Evolutionary conservation across 192 early-diverging fungal species (phyloP).

Genomic region (Podila minutissima): DNA sequence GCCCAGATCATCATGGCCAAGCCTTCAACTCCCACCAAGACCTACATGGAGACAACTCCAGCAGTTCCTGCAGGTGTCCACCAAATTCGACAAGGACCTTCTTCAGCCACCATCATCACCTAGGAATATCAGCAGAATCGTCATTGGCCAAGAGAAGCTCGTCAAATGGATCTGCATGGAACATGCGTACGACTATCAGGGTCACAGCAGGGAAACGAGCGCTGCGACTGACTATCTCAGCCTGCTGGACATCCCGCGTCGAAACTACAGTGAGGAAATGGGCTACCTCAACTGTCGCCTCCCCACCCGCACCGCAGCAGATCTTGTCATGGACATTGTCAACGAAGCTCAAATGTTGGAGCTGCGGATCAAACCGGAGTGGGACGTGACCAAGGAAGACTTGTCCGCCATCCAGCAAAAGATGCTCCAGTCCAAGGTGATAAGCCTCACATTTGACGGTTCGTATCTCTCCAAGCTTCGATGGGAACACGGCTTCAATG

Average conservation of each 20-base stretch:
- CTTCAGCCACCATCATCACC: not conserved
- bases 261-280: conserved; percentile 1
- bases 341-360: not conserved
- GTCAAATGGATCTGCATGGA: not conserved
- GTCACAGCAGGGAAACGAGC: not conserved
- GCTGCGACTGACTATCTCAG: not conserved
- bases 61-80: not conserved
- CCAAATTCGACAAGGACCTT: not conserved
- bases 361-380: not conserved
- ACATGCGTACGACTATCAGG: not conserved
- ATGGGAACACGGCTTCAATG: not conserved
- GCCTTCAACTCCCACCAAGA: not conserved
- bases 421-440: not conserved
- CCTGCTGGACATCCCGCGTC: not conserved
- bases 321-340: conserved; percentile 3
- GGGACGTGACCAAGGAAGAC: not conserved
- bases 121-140: not conserved
- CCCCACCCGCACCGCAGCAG: not conserved
- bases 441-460: not conserved
- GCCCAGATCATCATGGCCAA: too few relatives aligned
- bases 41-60: not conserved
- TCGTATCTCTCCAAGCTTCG: not conserved
- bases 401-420: not conserved
- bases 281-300: conserved; percentile 1
- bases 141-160: not conserved